Percentiles rank a stretch among this genome's conserved stretches.
These are phyloP conservation scores for Sinapis alba DNA, from an alignment of 441 rosid species.

Conservation along the genomic window DNA sequence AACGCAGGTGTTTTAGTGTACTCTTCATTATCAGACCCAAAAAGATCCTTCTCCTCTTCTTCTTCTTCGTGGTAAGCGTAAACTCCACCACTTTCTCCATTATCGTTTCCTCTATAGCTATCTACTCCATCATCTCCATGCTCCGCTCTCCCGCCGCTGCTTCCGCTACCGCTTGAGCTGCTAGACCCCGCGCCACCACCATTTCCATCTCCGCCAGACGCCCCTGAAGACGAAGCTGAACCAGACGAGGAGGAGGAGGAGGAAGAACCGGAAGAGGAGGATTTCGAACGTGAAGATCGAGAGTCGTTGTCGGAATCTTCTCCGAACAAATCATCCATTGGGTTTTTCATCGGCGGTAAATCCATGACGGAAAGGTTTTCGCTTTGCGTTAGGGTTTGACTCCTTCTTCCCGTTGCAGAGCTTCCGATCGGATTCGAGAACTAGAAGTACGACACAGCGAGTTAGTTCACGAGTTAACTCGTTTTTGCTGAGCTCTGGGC, in stretches of 20 bases:
- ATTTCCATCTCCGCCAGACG: constrained; percentile 45
- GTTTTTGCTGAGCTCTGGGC: constrained; percentile 2
- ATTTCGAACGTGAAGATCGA: constrained; percentile 56
- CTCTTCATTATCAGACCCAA: constrained; percentile 83
- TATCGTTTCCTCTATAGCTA: constrained; percentile 28
- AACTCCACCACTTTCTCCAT: constrained; percentile 35
- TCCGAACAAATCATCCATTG: constrained; percentile 53
- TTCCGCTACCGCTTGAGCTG: constrained; percentile 56
- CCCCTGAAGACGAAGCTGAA: constrained; percentile 57
- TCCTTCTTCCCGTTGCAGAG: too few species aligned
- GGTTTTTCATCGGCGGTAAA: constrained; percentile 25
- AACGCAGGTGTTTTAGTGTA: constrained; percentile 68
- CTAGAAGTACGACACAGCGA: constrained; percentile 17
- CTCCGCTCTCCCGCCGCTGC: constrained; percentile 56
- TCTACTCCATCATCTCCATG: constrained; percentile 58
- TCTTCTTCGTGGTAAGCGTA: constrained; percentile 46
- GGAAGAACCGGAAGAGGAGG: constrained; percentile 66
- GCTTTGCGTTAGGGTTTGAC: constrained; percentile 2
- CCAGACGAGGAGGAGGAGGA: constrained; percentile 63
- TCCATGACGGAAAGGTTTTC: constrained; percentile 5
- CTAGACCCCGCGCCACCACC: constrained; percentile 40
- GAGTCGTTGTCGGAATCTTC: constrained; percentile 54
- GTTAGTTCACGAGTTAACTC: constrained; percentile 7
- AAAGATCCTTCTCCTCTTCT: constrained; percentile 62
- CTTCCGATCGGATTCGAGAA: constrained; percentile 20